Percentiles rank a stretch among this genome's conserved stretches.
Conservation (phyloP, 495 filamentous ascomycete genomes). For the Neurospora sp. region DNA sequence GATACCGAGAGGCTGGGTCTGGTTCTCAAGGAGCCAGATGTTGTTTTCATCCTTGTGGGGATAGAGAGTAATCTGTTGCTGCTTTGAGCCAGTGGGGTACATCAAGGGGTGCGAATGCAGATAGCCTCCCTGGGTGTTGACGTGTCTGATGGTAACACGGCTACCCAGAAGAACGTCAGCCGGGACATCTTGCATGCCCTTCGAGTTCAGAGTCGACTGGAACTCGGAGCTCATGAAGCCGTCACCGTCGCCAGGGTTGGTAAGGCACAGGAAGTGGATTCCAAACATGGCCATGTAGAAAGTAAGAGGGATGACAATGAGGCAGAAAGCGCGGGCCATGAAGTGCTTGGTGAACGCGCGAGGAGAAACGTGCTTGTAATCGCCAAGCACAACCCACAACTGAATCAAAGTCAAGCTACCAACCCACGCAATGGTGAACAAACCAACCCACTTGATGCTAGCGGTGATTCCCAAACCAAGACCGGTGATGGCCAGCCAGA, state of each 20-base stretch:
- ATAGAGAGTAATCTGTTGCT: slow-evolving; percentile 96
- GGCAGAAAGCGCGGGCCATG: slow-evolving; percentile 79
- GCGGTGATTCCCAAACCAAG: slow-evolving; percentile 81
- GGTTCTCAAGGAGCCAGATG: slow-evolving; percentile 84
- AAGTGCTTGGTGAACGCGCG: slow-evolving; percentile 92
- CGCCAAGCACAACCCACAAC: slow-evolving; percentile 88
- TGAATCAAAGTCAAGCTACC: slow-evolving; percentile 83
- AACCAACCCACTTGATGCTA: slow-evolving; percentile 97
- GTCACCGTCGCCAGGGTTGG: slow-evolving; percentile 93
- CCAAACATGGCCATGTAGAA: slow-evolving; percentile 96
- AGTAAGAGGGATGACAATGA: slow-evolving; percentile 78
- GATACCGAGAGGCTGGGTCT: slow-evolving; percentile 76
- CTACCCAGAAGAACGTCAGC: slow-evolving; percentile 87
- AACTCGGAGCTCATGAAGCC: slow-evolving; percentile 99
- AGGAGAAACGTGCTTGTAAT: slow-evolving; percentile 69
- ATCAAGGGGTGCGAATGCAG: slow-evolving; percentile 94
- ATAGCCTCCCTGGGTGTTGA: slow-evolving; percentile 96
- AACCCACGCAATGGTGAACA: slow-evolving; percentile 99
- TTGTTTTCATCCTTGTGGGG: slow-evolving; percentile 99
- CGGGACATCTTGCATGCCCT: slow-evolving; percentile 88
- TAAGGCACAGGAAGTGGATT: slow-evolving; percentile 86
- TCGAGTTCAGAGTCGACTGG: slow-evolving; percentile 92
- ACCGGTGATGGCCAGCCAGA: slow-evolving; percentile 86
- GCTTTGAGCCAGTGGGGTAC: slow-evolving; percentile 95
- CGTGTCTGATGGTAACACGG: slow-evolving; percentile 75